Base-by-base conservation (phyloP, 2,329 filamentous ascomycete genomes). In the Arthrobotrys pseudoclavata region DNA sequence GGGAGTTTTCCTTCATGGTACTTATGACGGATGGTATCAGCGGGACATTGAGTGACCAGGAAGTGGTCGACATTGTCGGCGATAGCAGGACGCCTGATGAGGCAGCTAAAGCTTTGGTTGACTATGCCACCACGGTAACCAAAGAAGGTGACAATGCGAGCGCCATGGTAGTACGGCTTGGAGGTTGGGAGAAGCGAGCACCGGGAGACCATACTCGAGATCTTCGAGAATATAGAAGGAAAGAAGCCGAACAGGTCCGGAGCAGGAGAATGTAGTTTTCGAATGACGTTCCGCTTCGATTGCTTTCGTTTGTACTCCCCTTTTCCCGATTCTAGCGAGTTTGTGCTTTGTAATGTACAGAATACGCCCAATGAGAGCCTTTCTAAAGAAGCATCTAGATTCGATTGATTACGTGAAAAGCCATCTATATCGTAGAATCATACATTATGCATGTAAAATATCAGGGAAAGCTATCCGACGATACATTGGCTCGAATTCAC, bases 51-150 rank as follows among this genome's bases (percentile, higher is more conserved):
- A 89, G 88, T 69, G 96, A 99, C 82, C 95, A 98, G 85, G 96
- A 99, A 85, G 93, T 98, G 79, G 94, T 97, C 31, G 96, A 99
- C 83, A 90, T 98, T 34, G 87, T 98, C 81, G 98, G 98, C 84
- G 96, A 99, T 84, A 92, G 94, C 4, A 90, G 88, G 82, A 98
- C 95, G 0, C 96, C 96, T 0, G 95, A 97, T 80, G 89, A 97
- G 83, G 96, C 90, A 2, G 90, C 93, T 0, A 87, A 87, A 74
- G 89, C 91, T 78, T 89, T 99, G 6, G 93, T 97, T 29, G 89
- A 89, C 69, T 97, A 96, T 84, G 94, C 95, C 0, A 96, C 92
- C 0, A 96, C 98, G 84, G 92, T 97, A 3, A 90, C 89, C 26
- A 86, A 80, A 15, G 84, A 84, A 72, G 90, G 90, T 9, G 90